Evolutionary conservation across 306 rosid genomes (phyloP).

Genomic region (Prinsepia uniflora): DNA sequence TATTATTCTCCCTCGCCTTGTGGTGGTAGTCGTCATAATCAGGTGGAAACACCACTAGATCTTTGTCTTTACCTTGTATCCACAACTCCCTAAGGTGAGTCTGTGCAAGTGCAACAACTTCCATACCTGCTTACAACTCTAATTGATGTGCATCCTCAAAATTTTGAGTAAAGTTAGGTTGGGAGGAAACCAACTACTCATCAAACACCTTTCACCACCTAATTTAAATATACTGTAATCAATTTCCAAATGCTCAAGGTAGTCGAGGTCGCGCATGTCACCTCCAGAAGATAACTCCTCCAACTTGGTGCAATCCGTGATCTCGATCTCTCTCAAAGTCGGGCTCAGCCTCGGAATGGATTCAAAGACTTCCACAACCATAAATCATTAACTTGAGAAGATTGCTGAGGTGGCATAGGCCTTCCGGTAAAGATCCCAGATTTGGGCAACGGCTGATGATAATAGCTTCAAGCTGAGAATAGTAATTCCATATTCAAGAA

Average conservation of each 20-base stretch:
- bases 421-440: neutral
- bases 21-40: neutral
- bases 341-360: neutral
- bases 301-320: rapidly evolving
- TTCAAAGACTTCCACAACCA: neutral
- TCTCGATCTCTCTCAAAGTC: rapidly evolving
- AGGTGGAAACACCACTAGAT: constrained; percentile 8
- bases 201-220: no score
- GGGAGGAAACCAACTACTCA: constrained; percentile 6
- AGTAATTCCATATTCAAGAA: neutral
- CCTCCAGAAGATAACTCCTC: neutral
- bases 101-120: constrained; percentile 16
- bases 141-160: neutral
- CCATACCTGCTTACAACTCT: neutral
- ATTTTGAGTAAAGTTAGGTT: constrained; percentile 12
- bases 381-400: neutral
- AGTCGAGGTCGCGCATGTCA: neutral
- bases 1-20: no score
- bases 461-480: neutral
- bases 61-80: rapidly evolving
- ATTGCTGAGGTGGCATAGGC: neutral
- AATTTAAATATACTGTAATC: neutral
- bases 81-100: neutral
- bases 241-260: constrained; percentile 4
- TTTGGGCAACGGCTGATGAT: rapidly evolving